Percentiles rank a stretch among this genome's conserved stretches.
Conservation (phyloP, 169 alveolate genomes). For the Plasmodium gonderi region DNA sequence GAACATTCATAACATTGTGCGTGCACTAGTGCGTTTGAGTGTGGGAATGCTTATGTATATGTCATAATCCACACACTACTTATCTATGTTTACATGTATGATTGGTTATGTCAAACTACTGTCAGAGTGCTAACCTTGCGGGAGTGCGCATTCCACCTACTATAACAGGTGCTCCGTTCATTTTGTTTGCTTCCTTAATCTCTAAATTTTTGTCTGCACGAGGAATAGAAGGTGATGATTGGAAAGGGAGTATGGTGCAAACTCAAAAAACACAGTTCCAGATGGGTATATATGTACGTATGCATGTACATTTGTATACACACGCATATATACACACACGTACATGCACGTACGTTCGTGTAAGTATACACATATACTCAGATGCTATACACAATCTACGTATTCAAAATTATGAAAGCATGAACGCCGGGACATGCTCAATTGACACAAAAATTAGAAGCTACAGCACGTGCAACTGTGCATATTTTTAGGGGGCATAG, state of each 20-base stretch:
- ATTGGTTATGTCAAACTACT: neutral
- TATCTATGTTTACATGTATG: neutral
- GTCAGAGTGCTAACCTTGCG: conserved; percentile 23
- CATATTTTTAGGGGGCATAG: no score
- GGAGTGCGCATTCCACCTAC: conserved; percentile 70
- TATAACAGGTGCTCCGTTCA: conserved; percentile 40
- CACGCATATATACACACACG: neutral
- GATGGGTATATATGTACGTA: conserved; percentile 6
- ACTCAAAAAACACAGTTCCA: neutral
- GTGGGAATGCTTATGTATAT: neutral
- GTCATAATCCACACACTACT: neutral
- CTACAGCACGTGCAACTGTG: no score
- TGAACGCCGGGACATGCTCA: no score
- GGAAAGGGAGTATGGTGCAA: neutral
- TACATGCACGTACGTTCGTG: neutral
- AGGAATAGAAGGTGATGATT: neutral
- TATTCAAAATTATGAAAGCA: no score
- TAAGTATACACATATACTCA: neutral
- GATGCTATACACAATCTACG: neutral
- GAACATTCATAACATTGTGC: no score
- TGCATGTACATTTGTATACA: neutral
- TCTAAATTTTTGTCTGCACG: neutral
- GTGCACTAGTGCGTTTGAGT: no score
- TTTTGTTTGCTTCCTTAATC: neutral
- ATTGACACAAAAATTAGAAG: no score